These are phyloP conservation scores for Abortiporus biennis DNA, from an alignment of 1,284 basidiomycete genomes.

Conservation along the genomic window DNA sequence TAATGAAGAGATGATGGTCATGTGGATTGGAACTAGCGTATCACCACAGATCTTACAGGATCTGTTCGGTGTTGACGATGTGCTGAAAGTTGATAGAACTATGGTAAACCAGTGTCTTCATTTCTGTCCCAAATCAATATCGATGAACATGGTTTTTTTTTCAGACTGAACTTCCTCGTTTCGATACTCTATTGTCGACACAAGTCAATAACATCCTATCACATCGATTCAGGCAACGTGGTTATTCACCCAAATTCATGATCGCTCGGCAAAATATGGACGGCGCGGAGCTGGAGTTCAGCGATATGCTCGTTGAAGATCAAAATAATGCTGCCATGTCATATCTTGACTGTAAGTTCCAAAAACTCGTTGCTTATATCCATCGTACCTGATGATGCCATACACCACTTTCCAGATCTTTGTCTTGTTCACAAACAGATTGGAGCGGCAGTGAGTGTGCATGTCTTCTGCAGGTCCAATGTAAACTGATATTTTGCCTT, in stretches of 20 bases:
- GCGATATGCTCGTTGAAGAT: conserved; percentile 96
- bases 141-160: no score
- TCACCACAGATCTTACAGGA: conserved; percentile 83
- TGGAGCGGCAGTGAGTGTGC: conserved; percentile 46
- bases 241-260: conserved; percentile 57
- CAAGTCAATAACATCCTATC: conserved; percentile 85
- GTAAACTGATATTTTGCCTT: background rate
- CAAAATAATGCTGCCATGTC: conserved; percentile 93
- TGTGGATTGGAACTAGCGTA: conserved; percentile 87
- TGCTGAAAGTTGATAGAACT: conserved; percentile 67
- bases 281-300: conserved; percentile 91
- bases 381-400: background rate
- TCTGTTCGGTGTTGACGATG: conserved; percentile 80
- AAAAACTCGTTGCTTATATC: background rate
- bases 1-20: conserved; percentile 85
- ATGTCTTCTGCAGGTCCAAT: background rate
- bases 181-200: conserved; percentile 74
- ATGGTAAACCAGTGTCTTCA: no score
- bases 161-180: conserved; percentile 67
- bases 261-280: conserved; percentile 93
- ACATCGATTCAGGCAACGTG: conserved; percentile 57
- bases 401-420: conserved; percentile 30
- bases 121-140: no score
- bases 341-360: conserved; percentile 73
- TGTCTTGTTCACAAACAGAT: conserved; percentile 58